Base-by-base conservation (phyloP, 2,329 filamentous ascomycete species). In the Fusarium robinianum region DNA sequence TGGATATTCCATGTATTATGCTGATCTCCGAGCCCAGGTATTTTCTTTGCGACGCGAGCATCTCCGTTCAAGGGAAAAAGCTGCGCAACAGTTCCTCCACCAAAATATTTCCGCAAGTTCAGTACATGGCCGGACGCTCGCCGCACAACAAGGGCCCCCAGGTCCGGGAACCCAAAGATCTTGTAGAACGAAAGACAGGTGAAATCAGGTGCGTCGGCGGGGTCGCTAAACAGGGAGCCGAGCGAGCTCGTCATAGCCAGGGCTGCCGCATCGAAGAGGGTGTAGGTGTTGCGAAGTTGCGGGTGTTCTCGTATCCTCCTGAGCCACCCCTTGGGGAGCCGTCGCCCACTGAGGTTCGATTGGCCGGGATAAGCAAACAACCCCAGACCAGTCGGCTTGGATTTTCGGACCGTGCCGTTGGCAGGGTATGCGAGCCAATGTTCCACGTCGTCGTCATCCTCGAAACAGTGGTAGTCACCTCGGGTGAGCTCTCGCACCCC, bases 341-440 rank as follows among this genome's bases (percentile, higher is more conserved):
- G 74, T 14, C 80, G 73, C 6, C 84, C 84, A 29, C 80, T 84
- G 74, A 88, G 82, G 60, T 88, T 87, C 18, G 83, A 87, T 62
- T 88, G 84, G 1, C 79, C 84, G 4, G 84, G 83, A 61, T 83
- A 87, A 14, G 81, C 81, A 52, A 88, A 83, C 3, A 80, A 60
- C 2, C 72, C 70, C 8, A 55, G 48, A 31, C 39, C 58, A 23
- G 42, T 60, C 27, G 46, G 42, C 22, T 55, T 57, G 11, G 41
- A 36, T 18, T 30, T 47, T 29, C 42, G 38, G 16, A 44, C 14
- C 15, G 38, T 61, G 55, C 39, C 53, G 51, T 30, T 61, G 46
- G 19, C 31, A 16, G 58, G 53, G n/a, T 32, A 33, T 15, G 45
- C 46, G 8, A 77, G 61, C 73, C 73, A 77, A n/a, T 57, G 50